Evolutionary conservation across 2,329 filamentous ascomycete genomes (phyloP).

Genomic region (Penicillium hordei): DNA sequence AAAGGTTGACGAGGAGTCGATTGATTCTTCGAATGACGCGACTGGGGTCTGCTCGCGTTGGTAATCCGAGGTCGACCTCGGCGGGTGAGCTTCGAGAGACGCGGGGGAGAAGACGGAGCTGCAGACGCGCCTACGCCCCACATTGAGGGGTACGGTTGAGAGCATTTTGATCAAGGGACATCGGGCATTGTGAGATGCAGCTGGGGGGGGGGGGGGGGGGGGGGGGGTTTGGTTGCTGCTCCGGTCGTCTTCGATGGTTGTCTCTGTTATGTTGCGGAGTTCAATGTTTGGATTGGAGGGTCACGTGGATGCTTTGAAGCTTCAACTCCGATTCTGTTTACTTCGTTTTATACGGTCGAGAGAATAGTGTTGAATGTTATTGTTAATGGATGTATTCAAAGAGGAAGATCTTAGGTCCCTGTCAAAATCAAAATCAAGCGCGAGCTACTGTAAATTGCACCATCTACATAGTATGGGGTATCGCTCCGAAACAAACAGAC

Average conservation of each 20-base stretch:
- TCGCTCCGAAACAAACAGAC: slow-evolving; percentile 2
- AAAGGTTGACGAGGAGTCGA: slow-evolving; percentile 16
- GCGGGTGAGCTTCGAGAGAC: slow-evolving; percentile 32
- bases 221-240: not conserved
- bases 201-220: too few relatives aligned
- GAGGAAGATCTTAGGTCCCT: not conserved
- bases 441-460: not conserved
- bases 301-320: slow-evolving; percentile 1
- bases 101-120: slow-evolving; percentile 45
- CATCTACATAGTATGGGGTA: slow-evolving; percentile 11
- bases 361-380: not conserved
- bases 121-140: slow-evolving; percentile 43
- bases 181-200: slow-evolving; percentile 17
- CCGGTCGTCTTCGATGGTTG: not conserved
- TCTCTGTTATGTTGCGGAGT: not conserved
- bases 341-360: not conserved
- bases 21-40: slow-evolving; percentile 19
- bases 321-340: not conserved
- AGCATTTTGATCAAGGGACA: slow-evolving; percentile 24
- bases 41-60: slow-evolving; percentile 17
- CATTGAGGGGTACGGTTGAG: slow-evolving; percentile 26
- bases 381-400: not conserved
- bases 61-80: slow-evolving; percentile 30
- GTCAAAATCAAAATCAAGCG: not conserved
- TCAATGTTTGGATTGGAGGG: slow-evolving; percentile 5